Conservation (phyloP, 2,329 filamentous ascomycete genomes). For the Paecilomyces dactylethromorphus region DNA sequence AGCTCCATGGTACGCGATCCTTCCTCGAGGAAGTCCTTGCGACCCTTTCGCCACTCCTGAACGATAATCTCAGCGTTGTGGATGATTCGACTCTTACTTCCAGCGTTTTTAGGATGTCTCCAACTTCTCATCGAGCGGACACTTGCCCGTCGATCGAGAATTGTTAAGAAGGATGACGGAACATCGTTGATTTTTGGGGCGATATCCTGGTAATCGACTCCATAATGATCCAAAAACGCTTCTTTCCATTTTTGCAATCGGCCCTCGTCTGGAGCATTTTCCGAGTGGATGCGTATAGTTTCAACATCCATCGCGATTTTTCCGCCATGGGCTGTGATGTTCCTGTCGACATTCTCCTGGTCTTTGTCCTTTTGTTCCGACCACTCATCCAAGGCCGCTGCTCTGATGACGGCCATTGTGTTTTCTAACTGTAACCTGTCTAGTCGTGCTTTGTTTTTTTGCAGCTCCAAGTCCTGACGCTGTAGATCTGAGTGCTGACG, state of each 20-base stretch:
- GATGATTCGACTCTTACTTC: not conserved
- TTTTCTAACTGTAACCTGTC: too few species aligned
- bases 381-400: too few species aligned
- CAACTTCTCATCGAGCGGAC: too few species aligned
- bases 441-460: too few species aligned
- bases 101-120: too few species aligned
- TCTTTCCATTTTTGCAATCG: not conserved
- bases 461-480: too few species aligned
- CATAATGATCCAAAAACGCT: not conserved
- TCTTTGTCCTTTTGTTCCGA: too few species aligned
- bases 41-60: not conserved
- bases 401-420: too few species aligned
- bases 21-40: not conserved
- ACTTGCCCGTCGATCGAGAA: not conserved
- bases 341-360: not conserved
- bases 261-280: not conserved
- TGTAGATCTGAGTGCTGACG: too few species aligned
- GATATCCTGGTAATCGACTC: not conserved
- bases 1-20: not conserved
- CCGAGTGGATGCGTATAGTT: not conserved
- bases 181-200: not conserved
- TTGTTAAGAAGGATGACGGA: not conserved
- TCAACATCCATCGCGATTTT: not conserved
- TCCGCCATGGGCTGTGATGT: not conserved
- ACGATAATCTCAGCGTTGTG: not conserved